Base-by-base conservation (phyloP, 352 stramenopile genomes). In the Poterioochromonas sp. region DNA sequence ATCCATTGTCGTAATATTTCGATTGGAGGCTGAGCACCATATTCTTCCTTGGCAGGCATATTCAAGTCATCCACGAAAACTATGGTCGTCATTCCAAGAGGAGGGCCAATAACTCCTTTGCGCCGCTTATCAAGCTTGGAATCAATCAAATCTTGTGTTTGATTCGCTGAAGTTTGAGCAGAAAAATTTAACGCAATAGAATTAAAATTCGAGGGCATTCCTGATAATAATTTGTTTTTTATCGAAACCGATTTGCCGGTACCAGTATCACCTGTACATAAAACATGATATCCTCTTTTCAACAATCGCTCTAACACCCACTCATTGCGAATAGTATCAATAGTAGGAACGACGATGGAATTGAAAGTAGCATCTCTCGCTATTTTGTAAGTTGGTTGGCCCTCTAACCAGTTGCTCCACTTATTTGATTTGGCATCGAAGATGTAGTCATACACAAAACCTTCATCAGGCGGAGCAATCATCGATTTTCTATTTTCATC, bases 21-120 rank as follows among this genome's bases (percentile, higher is more conserved):
- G 41, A 96, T 95, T 1, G 92, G 91, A 20, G 92, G 92, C 78
- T 97, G 92, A 0, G 91, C 91, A 8, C 92, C 92, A 76, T 96
- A 97, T 54, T 90, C 93, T 79, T 97, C 92, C 76, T 95, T 95
- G 0, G 90, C 90, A 0, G 92, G 92, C 92, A 97, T 96, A 80
- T 97, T 97, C 26, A 97, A 84, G 73, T 97, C 92, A 79, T 97
- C 91, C 0, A 97, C 91, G 78, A 97, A 96, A 40, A 96, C 90
- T 41, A 96, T 86, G 53, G 88, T 95, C 62, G 83, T 94, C 77
- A 93, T 90, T 0, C 92, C 92, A 0, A 95, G 82, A 0, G 91
- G 90, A 32, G 92, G 91, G 0, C 91, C 92, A 1, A 96, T 79
- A 11, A 97, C 90, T 3, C 90, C 91, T 77, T 97, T 97, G 18